Base-by-base conservation (phyloP, 768 basidiomycete genomes). In the Pluteus cervinus region DNA sequence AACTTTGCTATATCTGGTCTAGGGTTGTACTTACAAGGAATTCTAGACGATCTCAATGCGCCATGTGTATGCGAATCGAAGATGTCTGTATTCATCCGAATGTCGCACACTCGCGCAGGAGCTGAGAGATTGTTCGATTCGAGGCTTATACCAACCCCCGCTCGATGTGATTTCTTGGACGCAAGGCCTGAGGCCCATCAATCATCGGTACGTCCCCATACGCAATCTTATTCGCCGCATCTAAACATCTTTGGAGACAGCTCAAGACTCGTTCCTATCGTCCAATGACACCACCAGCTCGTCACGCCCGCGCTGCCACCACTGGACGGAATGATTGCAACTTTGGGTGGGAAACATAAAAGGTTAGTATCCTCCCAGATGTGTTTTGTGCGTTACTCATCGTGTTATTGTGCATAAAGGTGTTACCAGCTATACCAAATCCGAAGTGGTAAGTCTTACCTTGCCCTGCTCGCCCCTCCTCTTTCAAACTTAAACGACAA, bases 21-120 rank as follows among this genome's bases (percentile, higher is more conserved):
- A 9, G 12, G 8, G 16, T 28, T 11, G 18, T n/a, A n/a, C 22
- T 29, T 9, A 22, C 25, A 15, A 24, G 23, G 7, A 7, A 38
- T 39, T 43, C 1, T 47, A 94, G 94, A 89, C 45, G 87, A 92
- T 41, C 61, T 98, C 21, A 93, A 94, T 50, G 71, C 89, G 0
- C 66, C 93, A 26, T 98, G 94, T 59, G 86, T 97, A 10, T 97
- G 91, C 49, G 94, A 97, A 54, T 78, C 92, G 10, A 94, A 94
- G 60, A 82, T 94, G 77, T 87, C 92, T 3, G 63, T 96, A 44
- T 78, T 97, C 42, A 75, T 85, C 18, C 76, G 89, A 21, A 76
- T 96, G 62, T 78, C 89, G 0, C 84, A 92, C 53, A 86, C 81
- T 3, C 71, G 85, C 29, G 63, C 71, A 41, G 94, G 93, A 2